Base-by-base conservation (phyloP, 352 stramenopile genomes). In the Phytophthora meadii region DNA sequence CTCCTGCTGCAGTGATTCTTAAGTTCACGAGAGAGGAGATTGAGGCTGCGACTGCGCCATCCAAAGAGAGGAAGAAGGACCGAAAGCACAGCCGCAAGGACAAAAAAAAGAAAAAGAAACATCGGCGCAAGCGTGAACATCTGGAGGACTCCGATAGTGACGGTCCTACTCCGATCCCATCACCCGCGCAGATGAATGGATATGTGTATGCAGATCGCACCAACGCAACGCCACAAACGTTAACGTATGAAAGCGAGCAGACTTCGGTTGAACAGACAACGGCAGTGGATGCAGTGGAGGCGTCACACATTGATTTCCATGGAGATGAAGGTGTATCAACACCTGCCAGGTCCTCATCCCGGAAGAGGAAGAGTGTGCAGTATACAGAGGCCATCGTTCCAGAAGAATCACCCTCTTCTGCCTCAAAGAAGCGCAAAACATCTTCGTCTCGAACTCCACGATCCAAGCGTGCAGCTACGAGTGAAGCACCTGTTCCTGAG, bases 81-180 rank as follows among this genome's bases (percentile, higher is more conserved):
- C 80, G 84, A 40, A 88, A 87, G 54, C 69, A 78, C 32, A 80
- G 54, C 32, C 77, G 76, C 59, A 87, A 81, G 60, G 82, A 86
- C 60, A 80, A 72, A 46, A 79, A 82, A 57, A 82, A 83, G 51
- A 81, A 81, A 48, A 80, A 78, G 41, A 78, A 80, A 48, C 64
- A 71, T 49, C 66, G 65, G 41, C 72, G 57, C 28, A 82, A 79
- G 39, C 72, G 72, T 12, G 81, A 84, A 40, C 58, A 79, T 19
- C 50, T 60, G 22, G 77, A 88, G 5, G 75, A 78, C 19, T 83
- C 75, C 36, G 81, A 90, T n/a, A 80, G 72, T 41, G 83, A 92
- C 51, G 72, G 74, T n/a, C 17, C 28, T 1, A 83, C 71, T 32
- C 60, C 69, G 8, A 72, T 82, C 57, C 64, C 70, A 53, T 90